Conservation (phyloP, 1,284 basidiomycete species). For the Irpex sp. region DNA sequence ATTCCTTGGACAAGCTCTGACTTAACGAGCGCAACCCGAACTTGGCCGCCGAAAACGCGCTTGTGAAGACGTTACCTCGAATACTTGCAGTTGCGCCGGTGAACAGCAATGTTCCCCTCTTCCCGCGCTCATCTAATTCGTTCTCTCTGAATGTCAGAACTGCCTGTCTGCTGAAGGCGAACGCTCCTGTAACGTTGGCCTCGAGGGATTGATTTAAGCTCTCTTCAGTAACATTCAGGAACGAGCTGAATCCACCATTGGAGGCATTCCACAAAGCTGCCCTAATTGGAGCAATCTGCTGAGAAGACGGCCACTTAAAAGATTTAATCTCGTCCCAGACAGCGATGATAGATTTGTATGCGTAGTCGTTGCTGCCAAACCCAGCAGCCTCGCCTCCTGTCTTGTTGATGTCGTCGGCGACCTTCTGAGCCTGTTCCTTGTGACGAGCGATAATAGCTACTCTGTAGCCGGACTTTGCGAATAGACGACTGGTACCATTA, state of each 20-base stretch:
- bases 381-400: conserved; percentile 57
- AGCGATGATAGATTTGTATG: conserved; percentile 44
- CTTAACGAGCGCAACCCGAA: conserved; percentile 62
- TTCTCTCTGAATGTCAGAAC: conserved; percentile 63
- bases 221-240: conserved; percentile 62
- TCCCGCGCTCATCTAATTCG: conserved; percentile 40
- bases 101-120: conserved; percentile 68
- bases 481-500: conserved; percentile 44
- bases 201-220: conserved; percentile 50
- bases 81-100: conserved; percentile 74
- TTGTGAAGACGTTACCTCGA: conserved; percentile 63
- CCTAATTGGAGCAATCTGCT: conserved; percentile 44
- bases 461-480: conserved; percentile 62
- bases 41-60: conserved; percentile 69
- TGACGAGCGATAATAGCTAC: conserved; percentile 68
- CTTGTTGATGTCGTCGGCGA: conserved; percentile 52
- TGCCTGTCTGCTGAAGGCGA: conserved; percentile 64
- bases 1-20: conserved; percentile 78
- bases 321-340: conserved; percentile 53
- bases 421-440: conserved; percentile 44
- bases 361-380: conserved; percentile 60
- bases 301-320: conserved; percentile 37
- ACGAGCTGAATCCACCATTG: conserved; percentile 57
- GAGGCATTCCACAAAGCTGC: conserved; percentile 68
- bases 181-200: conserved; percentile 57